Evolutionary conservation across 192 early-diverging fungal species (phyloP), one percentile per base, ranked within the genome.

Genomic region (Podila verticillata): DNA sequence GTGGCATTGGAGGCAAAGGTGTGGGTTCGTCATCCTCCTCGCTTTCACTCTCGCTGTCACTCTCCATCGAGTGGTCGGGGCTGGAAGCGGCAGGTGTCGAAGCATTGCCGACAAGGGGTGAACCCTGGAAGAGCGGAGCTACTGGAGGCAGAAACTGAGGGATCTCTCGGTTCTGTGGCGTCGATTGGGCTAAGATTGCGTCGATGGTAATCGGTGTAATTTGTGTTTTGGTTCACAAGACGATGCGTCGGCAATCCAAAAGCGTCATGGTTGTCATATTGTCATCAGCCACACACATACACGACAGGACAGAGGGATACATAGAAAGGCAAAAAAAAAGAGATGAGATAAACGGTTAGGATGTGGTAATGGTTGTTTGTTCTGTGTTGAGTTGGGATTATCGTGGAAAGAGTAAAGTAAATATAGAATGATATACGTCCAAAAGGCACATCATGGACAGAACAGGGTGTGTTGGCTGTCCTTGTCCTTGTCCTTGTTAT

Each of bases 11-110:
- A 56, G 81, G 65, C 48, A 92, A 86, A 65, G 91, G 86, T 70
- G 90, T 90, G 57, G 88, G 89, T 51, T 89, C 93, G 49, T 92
- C 91, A 28, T 91, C 83, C 24, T 75, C 74, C 30, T 89, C 84
- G 39, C 92, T 88, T 39, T 93, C 92, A 10, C 91, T 84, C 59
- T 65, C 70, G 35, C 84, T 58, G 61, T 80, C 77, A 54, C 81
- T 80, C 15, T 74, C 74, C 63, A 71, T 82, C n/a, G 73, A 74
- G 48, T 72, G 77, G 54, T 80, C 77, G 29, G 77, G 77, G 57
- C 77, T 80, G 4, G 77, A 80, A 12, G 70, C 77, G 3, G 77
- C 70, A 31, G 77, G 70, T 8, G 77, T 72, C 8, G 70, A 49
- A 44, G 70, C 57, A 68, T 79, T 68, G 20, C 31, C 12, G 44